Percentiles rank a stretch among this genome's conserved stretches.
Evolutionary conservation across 805 yeast genomes (phyloP).

Genomic region (Yarrowia osloensis): DNA sequence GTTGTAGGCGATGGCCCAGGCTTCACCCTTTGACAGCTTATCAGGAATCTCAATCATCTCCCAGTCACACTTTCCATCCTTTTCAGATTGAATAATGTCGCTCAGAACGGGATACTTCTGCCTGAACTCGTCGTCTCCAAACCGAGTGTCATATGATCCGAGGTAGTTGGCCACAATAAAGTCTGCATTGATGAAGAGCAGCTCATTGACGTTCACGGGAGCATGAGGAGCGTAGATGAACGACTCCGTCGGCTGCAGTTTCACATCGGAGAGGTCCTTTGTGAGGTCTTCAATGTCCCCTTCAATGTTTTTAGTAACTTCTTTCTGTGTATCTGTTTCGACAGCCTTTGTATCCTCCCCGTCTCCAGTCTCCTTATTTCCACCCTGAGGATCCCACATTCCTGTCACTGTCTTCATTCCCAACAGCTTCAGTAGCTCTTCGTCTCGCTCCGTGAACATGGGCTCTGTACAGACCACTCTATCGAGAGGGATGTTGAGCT

Average conservation of each 20-base stretch:
- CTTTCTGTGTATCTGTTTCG: neutral
- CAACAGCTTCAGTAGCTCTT: conserved; percentile 39
- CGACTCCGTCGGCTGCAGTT: neutral
- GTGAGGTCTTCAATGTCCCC: neutral
- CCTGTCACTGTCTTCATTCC: conserved; percentile 40
- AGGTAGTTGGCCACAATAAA: conserved; percentile 53
- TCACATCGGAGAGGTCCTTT: neutral
- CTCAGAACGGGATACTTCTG: conserved; percentile 51
- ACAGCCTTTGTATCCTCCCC: neutral
- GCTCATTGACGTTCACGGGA: conserved; percentile 47
- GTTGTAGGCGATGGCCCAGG: conserved; percentile 41
- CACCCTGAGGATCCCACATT: conserved; percentile 28
- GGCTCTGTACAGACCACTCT: conserved; percentile 65
- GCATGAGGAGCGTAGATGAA: conserved; percentile 77
- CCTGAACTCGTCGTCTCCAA: conserved; percentile 48
- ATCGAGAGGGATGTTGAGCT: conserved; percentile 33
- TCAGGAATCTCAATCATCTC: conserved; percentile 31
- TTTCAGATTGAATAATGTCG: conserved; percentile 38
- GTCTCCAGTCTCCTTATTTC: neutral
- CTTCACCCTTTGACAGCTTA: conserved; percentile 33
- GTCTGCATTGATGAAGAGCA: neutral
- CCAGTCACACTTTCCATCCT: conserved; percentile 31
- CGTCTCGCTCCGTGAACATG: conserved; percentile 54
- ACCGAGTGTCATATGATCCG: conserved; percentile 54
- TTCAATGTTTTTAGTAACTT: neutral